phyloP scores from a whole-genome alignment of 257 asterid genomes.

The Striga asiatica region DNA sequence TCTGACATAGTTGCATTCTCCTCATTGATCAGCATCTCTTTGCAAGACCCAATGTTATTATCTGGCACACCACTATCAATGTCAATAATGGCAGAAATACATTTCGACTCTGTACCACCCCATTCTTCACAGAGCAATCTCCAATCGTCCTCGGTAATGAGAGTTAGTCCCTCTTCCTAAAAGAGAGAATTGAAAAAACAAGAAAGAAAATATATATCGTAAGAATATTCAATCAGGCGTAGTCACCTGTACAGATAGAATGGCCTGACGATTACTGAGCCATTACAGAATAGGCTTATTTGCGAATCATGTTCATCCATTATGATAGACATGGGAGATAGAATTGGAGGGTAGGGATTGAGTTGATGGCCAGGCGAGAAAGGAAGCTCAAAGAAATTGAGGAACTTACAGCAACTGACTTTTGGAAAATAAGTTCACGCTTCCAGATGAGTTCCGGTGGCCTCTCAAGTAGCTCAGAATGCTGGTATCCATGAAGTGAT shows the following conservation, averaged over 20 bases:
- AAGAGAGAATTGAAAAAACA: constrained; percentile 11
- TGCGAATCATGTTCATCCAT: constrained; percentile 2
- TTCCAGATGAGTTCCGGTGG: constrained; percentile 84
- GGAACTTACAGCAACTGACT: constrained; percentile 67
- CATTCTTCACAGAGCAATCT: constrained; percentile 75
- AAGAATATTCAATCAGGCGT: constrained; percentile 14
- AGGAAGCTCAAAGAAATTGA: background rate
- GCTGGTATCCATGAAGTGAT: constrained; percentile 41
- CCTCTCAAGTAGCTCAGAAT: constrained; percentile 66
- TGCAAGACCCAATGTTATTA: constrained; percentile 28
- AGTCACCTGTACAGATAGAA: constrained; percentile 2
- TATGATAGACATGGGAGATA: background rate
- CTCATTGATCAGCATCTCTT: constrained; percentile 43
- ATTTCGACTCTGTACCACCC: constrained; percentile 60
- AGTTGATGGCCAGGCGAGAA: background rate
- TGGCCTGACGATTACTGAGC: background rate
- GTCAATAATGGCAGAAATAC: constrained; percentile 57
- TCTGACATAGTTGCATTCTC: constrained; percentile 28
- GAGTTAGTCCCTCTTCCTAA: constrained; percentile 63
- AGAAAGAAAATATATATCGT: constrained; percentile 11
- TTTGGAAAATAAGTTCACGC: constrained; percentile 72
- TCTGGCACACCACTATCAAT: constrained; percentile 31
- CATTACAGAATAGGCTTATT: constrained; percentile 1
- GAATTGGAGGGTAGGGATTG: background rate
- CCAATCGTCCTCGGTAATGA: constrained; percentile 80